Conservation (phyloP, 352 stramenopile genomes). For the Pythium dissimile region DNA sequence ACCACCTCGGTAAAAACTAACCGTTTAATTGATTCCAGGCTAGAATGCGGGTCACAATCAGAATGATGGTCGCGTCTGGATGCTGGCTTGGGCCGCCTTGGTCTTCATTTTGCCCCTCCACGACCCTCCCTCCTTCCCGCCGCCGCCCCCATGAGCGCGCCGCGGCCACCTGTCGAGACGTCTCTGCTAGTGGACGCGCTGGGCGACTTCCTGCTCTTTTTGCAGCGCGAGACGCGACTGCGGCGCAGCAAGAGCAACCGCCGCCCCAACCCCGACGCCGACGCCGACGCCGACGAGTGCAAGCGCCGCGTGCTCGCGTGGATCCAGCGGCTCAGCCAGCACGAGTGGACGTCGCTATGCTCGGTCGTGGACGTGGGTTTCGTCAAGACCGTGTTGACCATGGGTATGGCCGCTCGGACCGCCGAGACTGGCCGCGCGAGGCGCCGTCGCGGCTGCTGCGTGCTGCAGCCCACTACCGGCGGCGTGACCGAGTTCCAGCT, state of each 20-base stretch:
- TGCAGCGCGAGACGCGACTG: conserved; percentile 24
- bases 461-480: not conserved
- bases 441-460: conserved; percentile 1
- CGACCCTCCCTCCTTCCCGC: not conserved
- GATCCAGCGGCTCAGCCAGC: conserved; percentile 33
- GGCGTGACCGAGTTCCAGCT: conserved; percentile 54
- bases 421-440: conserved; percentile 14
- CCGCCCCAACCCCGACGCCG: not conserved
- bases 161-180: not conserved
- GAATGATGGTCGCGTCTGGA: conserved; percentile 14
- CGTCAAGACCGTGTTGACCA: conserved; percentile 77
- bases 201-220: conserved; percentile 51
- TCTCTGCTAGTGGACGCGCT: conserved; percentile 34
- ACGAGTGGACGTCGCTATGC: conserved; percentile 58
- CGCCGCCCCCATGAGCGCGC: not conserved
- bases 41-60: not conserved
- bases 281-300: conserved; percentile 16
- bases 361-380: conserved; percentile 63
- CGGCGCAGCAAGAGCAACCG: conserved; percentile 5
- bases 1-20: not conserved
- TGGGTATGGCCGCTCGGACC: conserved; percentile 36
- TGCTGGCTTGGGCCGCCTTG: too few species aligned
- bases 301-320: conserved; percentile 47
- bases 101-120: not conserved
- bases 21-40: not conserved